A percentile compares a stretch with the other conserved stretches of the same genome.
These are phyloP conservation scores for Nemophila menziesii DNA, from an alignment of 257 asterid species.

Conservation along the genomic window DNA sequence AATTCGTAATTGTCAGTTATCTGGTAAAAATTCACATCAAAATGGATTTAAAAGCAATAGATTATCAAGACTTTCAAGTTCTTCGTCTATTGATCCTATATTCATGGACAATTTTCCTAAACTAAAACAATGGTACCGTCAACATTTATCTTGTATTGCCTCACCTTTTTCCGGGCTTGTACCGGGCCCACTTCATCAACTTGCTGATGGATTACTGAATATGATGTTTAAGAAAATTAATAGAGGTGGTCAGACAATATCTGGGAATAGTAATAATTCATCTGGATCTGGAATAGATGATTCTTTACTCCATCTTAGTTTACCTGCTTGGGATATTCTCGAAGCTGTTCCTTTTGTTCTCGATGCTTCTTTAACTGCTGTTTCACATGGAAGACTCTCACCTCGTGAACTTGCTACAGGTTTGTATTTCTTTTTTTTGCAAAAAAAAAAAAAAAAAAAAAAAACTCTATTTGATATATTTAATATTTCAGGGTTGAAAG, in stretches of 20 bases:
- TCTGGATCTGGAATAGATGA: conserved; percentile 69
- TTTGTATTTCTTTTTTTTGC: conserved; percentile 12
- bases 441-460: too few species aligned
- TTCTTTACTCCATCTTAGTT: conserved; percentile 42
- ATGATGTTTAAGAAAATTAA: conserved; percentile 74
- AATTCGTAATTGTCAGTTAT: conserved; percentile 60
- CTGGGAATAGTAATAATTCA: conserved; percentile 69
- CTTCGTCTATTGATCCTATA: conserved; percentile 54
- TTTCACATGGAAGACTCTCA: conserved; percentile 78
- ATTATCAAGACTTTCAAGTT: conserved; percentile 38
- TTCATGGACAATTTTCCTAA: conserved; percentile 80
- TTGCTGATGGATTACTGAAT: conserved; percentile 72
- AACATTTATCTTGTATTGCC: conserved; percentile 79
- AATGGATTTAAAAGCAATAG: conserved; percentile 37
- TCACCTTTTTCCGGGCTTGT: conserved; percentile 76
- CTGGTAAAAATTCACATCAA: conserved; percentile 31
- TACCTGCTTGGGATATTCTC: conserved; percentile 99
- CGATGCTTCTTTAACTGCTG: conserved; percentile 93
- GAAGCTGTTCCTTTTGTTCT: conserved; percentile 96
- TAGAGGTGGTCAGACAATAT: conserved; percentile 53
- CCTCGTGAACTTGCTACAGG: conserved; percentile 97
- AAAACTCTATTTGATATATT: too few species aligned
- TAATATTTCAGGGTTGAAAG: conserved; percentile 90
- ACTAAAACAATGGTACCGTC: conserved; percentile 79
- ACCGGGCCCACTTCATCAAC: conserved; percentile 86